A percentile compares a stretch with the other conserved stretches of the same genome.
Evolutionary conservation across 352 stramenopile species (phyloP).

Genomic region (Stramenopiles sp.): DNA sequence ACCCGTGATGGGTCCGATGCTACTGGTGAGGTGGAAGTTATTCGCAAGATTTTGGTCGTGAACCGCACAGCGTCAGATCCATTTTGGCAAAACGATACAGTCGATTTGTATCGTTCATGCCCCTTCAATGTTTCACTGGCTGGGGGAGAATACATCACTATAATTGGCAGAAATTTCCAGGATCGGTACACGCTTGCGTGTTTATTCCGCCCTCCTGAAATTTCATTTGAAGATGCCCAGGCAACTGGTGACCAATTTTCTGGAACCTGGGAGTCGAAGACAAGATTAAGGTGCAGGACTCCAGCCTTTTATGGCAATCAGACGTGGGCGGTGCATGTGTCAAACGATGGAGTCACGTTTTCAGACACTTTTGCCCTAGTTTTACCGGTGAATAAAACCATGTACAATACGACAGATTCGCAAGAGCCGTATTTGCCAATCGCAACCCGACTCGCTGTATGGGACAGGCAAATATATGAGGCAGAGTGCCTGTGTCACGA

Average conservation of each 20-base stretch:
- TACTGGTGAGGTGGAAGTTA: conserved; percentile 60
- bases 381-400: not conserved
- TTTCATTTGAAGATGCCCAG: not conserved
- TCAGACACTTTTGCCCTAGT: conserved; percentile 31
- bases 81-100: conserved; percentile 77
- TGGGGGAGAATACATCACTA: conserved; percentile 45
- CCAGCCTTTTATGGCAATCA: not conserved
- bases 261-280: not conserved
- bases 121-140: conserved; percentile 28
- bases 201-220: not conserved
- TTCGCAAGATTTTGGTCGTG: conserved; percentile 68
- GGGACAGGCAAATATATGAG: not conserved
- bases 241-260: not conserved
- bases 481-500: not conserved
- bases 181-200: conserved; percentile 23
- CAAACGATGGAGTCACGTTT: conserved; percentile 51
- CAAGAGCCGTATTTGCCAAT: not conserved
- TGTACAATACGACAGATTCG: not conserved
- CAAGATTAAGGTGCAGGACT: not conserved
- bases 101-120: conserved; percentile 72
- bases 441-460: not conserved
- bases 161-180: conserved; percentile 83
- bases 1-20: conserved; percentile 27
- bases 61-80: conserved; percentile 52
- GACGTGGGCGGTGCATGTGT: conserved; percentile 33